Conservation (phyloP, 352 stramenopile species). For the Aphanomyces invadans region DNA sequence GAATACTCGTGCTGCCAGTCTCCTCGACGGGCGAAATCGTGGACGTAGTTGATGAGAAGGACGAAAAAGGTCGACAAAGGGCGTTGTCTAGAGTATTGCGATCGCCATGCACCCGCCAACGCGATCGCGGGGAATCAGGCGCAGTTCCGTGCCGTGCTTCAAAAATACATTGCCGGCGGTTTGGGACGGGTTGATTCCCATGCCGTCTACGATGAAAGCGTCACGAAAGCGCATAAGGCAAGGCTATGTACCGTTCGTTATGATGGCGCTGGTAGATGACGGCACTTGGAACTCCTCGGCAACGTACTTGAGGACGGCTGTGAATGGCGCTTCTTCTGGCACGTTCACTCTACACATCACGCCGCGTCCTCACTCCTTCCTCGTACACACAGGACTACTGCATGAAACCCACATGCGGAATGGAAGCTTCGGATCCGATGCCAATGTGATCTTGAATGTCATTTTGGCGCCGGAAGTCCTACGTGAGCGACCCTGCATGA, state of each 20-base stretch:
- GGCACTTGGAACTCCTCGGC: slow-evolving; percentile 81
- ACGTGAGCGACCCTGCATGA: background rate
- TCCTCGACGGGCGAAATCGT: too few relatives aligned
- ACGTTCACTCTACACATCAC: slow-evolving; percentile 74
- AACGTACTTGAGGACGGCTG: slow-evolving; percentile 77
- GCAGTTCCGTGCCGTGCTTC: slow-evolving; percentile 76
- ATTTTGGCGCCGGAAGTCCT: slow-evolving; percentile 44
- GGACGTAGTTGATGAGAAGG: too few relatives aligned
- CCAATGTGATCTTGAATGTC: slow-evolving; percentile 81
- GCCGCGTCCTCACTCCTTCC: too few relatives aligned
- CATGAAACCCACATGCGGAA: slow-evolving; percentile 66
- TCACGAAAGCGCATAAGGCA: background rate
- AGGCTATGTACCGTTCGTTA: slow-evolving; percentile 60
- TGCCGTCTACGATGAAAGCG: slow-evolving; percentile 44
- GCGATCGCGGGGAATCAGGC: slow-evolving; percentile 75
- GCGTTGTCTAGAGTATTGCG: too few relatives aligned
- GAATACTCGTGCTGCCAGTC: too few relatives aligned
- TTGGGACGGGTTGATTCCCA: slow-evolving; percentile 80
- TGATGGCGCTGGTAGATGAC: slow-evolving; percentile 76
- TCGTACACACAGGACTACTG: too few relatives aligned
- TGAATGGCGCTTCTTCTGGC: slow-evolving; percentile 75
- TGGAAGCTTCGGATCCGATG: slow-evolving; percentile 80
- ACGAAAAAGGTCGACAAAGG: too few relatives aligned
- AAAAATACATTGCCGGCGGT: slow-evolving; percentile 77
- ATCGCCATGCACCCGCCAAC: slow-evolving; percentile 38